Percentiles rank a stretch among this genome's conserved stretches.
Evolutionary conservation across 2,329 filamentous ascomycete genomes (phyloP).

Genomic region (Xylariomycetidae sp.): DNA sequence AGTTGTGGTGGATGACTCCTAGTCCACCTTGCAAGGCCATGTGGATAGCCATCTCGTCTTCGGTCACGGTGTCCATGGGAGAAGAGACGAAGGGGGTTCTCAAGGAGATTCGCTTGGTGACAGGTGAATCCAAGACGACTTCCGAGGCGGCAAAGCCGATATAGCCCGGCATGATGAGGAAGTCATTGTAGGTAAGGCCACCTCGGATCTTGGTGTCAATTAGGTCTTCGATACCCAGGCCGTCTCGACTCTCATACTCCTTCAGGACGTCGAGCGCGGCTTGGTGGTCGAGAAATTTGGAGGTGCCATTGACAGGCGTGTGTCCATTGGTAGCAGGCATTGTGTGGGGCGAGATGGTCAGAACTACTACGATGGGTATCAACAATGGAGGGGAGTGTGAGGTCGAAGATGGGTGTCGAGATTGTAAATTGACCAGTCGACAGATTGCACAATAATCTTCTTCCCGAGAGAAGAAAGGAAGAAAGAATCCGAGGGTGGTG

Average conservation of each 20-base stretch:
- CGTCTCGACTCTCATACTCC: slow-evolving; percentile 77
- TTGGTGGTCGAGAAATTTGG: slow-evolving; percentile 65
- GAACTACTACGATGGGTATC: too few relatives aligned
- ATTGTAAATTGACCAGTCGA: slow-evolving; percentile 28
- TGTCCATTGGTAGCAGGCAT: slow-evolving; percentile 73
- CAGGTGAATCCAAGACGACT: slow-evolving; percentile 80
- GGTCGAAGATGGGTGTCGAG: slow-evolving; percentile 38
- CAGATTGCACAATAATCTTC: slow-evolving; percentile 40
- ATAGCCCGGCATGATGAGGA: slow-evolving; percentile 92
- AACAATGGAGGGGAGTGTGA: slow-evolving; percentile 32
- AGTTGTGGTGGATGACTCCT: slow-evolving; percentile 99
- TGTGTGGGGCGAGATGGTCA: slow-evolving; percentile 31
- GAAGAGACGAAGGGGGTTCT: slow-evolving; percentile 97
- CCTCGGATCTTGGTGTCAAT: slow-evolving; percentile 89
- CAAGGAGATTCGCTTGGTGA: slow-evolving; percentile 92
- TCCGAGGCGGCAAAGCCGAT: slow-evolving; percentile 95
- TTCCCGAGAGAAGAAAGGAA: slow-evolving; percentile 48
- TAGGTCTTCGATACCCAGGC: slow-evolving; percentile 79
- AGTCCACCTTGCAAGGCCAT: slow-evolving; percentile 85
- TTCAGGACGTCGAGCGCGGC: slow-evolving; percentile 76
- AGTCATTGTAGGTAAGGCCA: slow-evolving; percentile 98
- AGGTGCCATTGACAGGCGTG: slow-evolving; percentile 45
- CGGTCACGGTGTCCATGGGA: slow-evolving; percentile 99
- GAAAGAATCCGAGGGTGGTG: slow-evolving; percentile 23
- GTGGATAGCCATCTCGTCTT: slow-evolving; percentile 99